phyloP scores from a whole-genome alignment of 2,329 filamentous ascomycete species.

The Colletotrichum tabaci region DNA sequence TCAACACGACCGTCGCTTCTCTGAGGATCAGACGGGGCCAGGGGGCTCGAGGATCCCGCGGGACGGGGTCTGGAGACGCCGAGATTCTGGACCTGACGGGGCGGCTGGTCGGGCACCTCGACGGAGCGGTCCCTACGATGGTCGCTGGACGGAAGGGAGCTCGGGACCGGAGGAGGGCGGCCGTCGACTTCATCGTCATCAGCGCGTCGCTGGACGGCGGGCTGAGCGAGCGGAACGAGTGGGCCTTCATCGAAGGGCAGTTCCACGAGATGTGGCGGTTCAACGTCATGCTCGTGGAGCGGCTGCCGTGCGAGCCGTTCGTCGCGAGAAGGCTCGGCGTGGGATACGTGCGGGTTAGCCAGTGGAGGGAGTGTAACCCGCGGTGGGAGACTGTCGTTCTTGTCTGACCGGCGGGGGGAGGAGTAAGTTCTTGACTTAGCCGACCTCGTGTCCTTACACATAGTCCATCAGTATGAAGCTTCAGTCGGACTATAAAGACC shows the following conservation, averaged over 20 bases:
- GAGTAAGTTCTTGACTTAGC: background rate
- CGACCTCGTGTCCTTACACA: background rate
- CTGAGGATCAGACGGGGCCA: slow-evolving; percentile 2
- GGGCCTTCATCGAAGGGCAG: slow-evolving; percentile 19
- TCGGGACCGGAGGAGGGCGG: slow-evolving; percentile 3
- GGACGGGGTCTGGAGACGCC: background rate
- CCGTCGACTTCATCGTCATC: slow-evolving; percentile 22
- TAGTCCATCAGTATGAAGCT: background rate
- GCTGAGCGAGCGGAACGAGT: slow-evolving; percentile 11
- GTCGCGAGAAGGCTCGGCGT: slow-evolving; percentile 11
- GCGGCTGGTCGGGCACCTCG: slow-evolving; percentile 18
- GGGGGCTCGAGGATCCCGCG: background rate
- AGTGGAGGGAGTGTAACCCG: slow-evolving; percentile 19
- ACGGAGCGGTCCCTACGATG: slow-evolving; percentile 16
- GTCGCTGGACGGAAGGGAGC: slow-evolving; percentile 15
- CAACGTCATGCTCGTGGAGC: slow-evolving; percentile 31
- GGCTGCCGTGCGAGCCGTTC: slow-evolving; percentile 15
- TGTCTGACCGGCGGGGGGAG: background rate
- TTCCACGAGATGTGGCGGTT: slow-evolving; percentile 32
- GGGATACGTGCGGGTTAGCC: slow-evolving; percentile 15
- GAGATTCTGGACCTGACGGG: slow-evolving; percentile 28
- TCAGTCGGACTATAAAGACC: background rate
- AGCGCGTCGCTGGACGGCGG: background rate
- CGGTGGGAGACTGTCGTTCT: slow-evolving; percentile 24
- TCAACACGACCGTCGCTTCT: slow-evolving; percentile 24